Base-by-base conservation (phyloP, 306 rosid species). In the Ceratonia siliqua region DNA sequence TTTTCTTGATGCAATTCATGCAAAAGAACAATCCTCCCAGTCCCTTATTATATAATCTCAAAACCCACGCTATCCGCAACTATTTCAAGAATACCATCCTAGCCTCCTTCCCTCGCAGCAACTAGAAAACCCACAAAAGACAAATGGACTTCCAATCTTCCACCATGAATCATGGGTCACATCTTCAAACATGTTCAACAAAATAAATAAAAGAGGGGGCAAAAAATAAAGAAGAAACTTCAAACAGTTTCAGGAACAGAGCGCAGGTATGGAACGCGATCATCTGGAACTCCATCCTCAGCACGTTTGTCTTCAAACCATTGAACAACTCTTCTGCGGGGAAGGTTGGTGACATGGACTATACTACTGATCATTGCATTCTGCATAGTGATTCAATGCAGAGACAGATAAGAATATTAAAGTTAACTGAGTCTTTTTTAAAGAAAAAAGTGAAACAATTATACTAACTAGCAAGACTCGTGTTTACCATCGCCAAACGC, bases 261-360 rank as follows among this genome's bases (percentile, higher is more conserved):
- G 9, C 86, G 89, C 80, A 73, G 87, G 78, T 87, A 91, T 43
- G 97, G 96, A 72, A 48, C 39, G 18, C 87, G 94, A 25, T 76
- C 67, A 48, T 87, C 88, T 5, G 88, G 95, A 84, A 94, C 93
- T 52, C 93, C 90, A 18, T 94, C 96, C 79, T 87, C 95, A 2
- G 88, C 56, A 28, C 97, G 97, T 79, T 79, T 88, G 77, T 91
- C 97, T 82, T 94, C 98, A 63, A 94, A 94, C 98, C 98, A 94
- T 78, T 91, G 88, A 28, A 94, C 88, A 53, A 94, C 84, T 80
- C 81, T 91, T 72, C 62, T 87, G 21, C 92, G 91, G 38, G 98
- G 98, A 63, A 94, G 83, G 77, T 88, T 94, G 45, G 97, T 88
- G 55, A 91, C 95, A 35, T 94, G 95, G 69, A 94, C 97, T 0